Conservation (phyloP, 352 stramenopile species). For the Phytophthora tubulina region DNA sequence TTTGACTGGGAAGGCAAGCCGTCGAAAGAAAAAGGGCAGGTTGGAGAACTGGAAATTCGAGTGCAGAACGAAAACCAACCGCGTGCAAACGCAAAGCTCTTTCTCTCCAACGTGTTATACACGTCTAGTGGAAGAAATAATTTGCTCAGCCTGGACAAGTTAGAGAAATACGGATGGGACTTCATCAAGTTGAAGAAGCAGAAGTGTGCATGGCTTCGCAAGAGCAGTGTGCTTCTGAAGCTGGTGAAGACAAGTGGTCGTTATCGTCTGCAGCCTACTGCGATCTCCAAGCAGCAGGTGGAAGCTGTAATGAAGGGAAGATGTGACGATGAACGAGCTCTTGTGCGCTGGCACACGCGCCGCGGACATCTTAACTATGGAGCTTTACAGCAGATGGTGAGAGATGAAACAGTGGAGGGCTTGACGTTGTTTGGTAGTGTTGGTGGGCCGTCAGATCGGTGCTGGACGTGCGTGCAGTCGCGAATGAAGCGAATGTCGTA, state of each 20-base stretch:
- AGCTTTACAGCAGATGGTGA: slow-evolving; percentile 16
- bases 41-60: slow-evolving; percentile 5
- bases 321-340: neutral
- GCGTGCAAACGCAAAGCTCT: slow-evolving; percentile 3
- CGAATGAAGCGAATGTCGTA: slow-evolving; percentile 22
- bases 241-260: slow-evolving; percentile 11
- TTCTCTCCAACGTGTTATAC: slow-evolving; percentile 7
- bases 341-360: slow-evolving; percentile 19
- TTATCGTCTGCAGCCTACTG: slow-evolving; percentile 8
- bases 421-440: neutral
- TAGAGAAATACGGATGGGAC: slow-evolving; percentile 15
- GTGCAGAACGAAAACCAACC: slow-evolving; percentile 21
- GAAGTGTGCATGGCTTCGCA: slow-evolving; percentile 16
- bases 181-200: slow-evolving; percentile 8
- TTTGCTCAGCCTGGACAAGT: slow-evolving; percentile 6
- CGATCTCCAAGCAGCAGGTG: neutral
- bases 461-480: neutral
- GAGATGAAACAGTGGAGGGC: neutral
- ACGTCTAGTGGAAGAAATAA: slow-evolving; percentile 21
- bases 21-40: neutral
- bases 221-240: slow-evolving; percentile 1
- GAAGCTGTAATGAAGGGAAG: neutral
- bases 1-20: slow-evolving; percentile 22
- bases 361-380: slow-evolving; percentile 20
- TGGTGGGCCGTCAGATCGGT: neutral